Evolutionary conservation across 306 rosid species (phyloP), one percentile per base, ranked within the genome.

Genomic region (Cucurbita pepo): DNA sequence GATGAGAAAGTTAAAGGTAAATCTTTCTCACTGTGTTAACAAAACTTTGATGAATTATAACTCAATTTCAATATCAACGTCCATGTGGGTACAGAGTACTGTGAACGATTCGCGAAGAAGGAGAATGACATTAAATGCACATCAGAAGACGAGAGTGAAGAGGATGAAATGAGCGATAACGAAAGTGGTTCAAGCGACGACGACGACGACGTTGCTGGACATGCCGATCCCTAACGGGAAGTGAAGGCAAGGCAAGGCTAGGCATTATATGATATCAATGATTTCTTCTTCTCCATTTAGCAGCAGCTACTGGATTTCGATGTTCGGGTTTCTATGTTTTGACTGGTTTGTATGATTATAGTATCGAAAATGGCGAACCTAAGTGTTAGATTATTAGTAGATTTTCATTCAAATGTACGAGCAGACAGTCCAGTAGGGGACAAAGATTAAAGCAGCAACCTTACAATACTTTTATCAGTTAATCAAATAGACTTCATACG

Each of bases 1-100:
- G 97, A 91, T 77, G 89, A 95, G 76, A 95, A 95, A 86, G 97
- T 95, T 77, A 95, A 89, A 91, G 99, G 99, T 91, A 47, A 25
- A 18, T 19, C 25, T 48, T 22, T 48, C 30, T 48, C 22, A 8
- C 7, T 21, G 14, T 41, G 34, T 3, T 5, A 38, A 40, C 69
- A 8, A 63, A 8, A 41, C 48, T 40, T 41, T 41, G 34, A n/a
- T 64, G n/a, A 69, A 70, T 70, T 60, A 70, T 51, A 45, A 52
- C 71, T 50, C 45, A 13, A 6, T 48, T 5, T 40, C 43, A 4
- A 30, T 10, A 52, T 70, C 61, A 14, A 30, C 60, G 76, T 25
- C 8, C 81, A 30, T 85, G 69, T 81, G 16, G 80, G 75, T 73
- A 56, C 90, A 95, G 99, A 95, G 82, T 95, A 95, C 76, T 95